Evolutionary conservation across 192 early-diverging fungal species (phyloP).

Genomic region (Coemansia erecta): DNA sequence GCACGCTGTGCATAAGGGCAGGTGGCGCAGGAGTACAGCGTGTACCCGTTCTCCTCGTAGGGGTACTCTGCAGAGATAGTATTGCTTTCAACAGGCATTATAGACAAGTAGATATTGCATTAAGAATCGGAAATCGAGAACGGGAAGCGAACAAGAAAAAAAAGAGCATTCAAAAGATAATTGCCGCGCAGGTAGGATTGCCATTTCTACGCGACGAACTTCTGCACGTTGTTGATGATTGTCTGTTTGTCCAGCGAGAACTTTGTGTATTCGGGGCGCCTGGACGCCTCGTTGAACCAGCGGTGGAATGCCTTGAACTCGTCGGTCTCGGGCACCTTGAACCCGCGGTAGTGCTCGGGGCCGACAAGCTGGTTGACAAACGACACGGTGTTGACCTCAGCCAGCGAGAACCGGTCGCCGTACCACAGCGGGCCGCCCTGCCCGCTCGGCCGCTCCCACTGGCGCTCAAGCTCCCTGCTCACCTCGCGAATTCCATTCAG

Average conservation of each 20-base stretch:
- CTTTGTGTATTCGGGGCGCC: too few relatives aligned
- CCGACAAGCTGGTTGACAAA: neutral
- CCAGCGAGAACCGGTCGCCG: neutral
- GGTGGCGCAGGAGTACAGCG: conserved; percentile 50
- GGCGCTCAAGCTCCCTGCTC: neutral
- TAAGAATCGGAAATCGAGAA: neutral
- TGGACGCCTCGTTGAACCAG: neutral
- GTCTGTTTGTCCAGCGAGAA: too few relatives aligned
- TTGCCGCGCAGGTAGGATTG: neutral
- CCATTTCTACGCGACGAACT: neutral
- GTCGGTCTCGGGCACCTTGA: neutral
- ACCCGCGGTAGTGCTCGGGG: neutral
- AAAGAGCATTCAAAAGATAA: neutral
- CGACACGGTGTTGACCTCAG: neutral
- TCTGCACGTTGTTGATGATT: too few relatives aligned
- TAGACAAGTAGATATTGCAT: too few relatives aligned
- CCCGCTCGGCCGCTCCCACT: conserved; percentile 10
- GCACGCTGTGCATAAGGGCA: conserved; percentile 68
- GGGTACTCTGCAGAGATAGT: neutral
- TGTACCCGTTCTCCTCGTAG: conserved; percentile 15
- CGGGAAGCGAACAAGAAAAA: too few relatives aligned
- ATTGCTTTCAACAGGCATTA: neutral
- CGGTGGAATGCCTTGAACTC: too few relatives aligned
- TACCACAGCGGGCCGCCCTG: conserved; percentile 3
- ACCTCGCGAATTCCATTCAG: conserved; percentile 5